Percentiles rank a stretch among this genome's conserved stretches.
Conservation (phyloP, 73 alveolate genomes). For the Paramecium tetraurelia region DNA sequence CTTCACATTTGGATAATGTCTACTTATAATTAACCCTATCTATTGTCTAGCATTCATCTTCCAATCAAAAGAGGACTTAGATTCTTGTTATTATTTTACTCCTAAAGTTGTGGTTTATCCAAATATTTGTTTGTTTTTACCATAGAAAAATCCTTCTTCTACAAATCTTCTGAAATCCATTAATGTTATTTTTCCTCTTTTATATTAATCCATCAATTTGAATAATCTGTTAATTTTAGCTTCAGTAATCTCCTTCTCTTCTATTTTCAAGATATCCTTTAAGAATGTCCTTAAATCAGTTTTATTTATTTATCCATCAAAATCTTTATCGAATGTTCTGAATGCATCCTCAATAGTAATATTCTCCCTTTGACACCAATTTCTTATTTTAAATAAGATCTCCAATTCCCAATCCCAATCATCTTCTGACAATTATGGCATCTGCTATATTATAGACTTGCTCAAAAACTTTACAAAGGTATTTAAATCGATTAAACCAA, state of each 20-base stretch:
- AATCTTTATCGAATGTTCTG: slow-evolving; percentile 81
- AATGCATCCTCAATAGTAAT: slow-evolving; percentile 85
- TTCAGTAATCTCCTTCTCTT: slow-evolving; percentile 63
- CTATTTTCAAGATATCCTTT: slow-evolving; percentile 66
- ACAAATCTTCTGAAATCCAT: slow-evolving; percentile 82
- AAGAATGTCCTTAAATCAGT: slow-evolving; percentile 74
- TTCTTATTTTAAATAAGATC: slow-evolving; percentile 67
- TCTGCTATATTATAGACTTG: slow-evolving; percentile 56
- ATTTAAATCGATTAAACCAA: slow-evolving; percentile 82
- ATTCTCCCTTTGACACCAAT: slow-evolving; percentile 76
- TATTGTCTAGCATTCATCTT: slow-evolving; percentile 77
- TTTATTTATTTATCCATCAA: slow-evolving; percentile 78
- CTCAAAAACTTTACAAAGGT: slow-evolving; percentile 69
- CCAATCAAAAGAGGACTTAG: slow-evolving; percentile 77
- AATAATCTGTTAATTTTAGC: slow-evolving; percentile 83
- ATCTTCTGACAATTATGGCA: slow-evolving; percentile 63
- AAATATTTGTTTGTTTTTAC: slow-evolving; percentile 41
- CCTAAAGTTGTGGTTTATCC: slow-evolving; percentile 49
- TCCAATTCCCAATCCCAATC: slow-evolving; percentile 88
- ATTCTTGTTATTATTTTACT: slow-evolving; percentile 54
- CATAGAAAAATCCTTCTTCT: slow-evolving; percentile 69
- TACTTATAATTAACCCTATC: slow-evolving; percentile 73
- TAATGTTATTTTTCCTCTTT: slow-evolving; percentile 73
- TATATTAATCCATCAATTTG: slow-evolving; percentile 77
- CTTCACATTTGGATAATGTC: slow-evolving; percentile 64